Conservation (phyloP, 345 rosid species). For the Mangifera indica region DNA sequence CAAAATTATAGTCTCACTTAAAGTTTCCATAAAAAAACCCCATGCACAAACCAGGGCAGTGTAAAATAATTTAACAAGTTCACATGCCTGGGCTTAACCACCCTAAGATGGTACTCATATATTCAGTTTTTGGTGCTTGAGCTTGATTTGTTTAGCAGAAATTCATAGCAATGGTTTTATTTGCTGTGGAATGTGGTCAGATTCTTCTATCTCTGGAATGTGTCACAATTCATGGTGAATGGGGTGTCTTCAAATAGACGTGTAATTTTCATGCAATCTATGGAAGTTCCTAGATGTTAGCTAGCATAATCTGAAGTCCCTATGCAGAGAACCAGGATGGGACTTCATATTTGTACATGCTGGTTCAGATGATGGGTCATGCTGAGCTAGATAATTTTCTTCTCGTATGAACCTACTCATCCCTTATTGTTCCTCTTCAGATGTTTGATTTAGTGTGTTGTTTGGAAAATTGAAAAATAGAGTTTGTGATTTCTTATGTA, state of each 20-base stretch:
- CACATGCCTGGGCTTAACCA: not conserved
- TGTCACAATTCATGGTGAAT: not conserved
- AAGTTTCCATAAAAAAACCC: not conserved
- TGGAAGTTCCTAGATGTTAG: not conserved
- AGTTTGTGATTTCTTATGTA: not conserved
- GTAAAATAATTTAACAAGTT: not conserved
- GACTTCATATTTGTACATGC: not conserved
- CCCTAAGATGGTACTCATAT: not conserved
- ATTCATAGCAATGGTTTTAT: not conserved
- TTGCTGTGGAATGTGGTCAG: not conserved
- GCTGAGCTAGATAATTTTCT: not conserved
- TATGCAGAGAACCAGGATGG: not conserved
- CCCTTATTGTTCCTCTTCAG: not conserved
- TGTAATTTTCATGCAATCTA: not conserved
- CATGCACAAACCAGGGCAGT: not conserved
- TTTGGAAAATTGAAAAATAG: constrained; percentile 2
- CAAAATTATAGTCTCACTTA: not conserved
- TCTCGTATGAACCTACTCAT: not conserved
- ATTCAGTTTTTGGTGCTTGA: not conserved
- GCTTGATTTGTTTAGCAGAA: not conserved
- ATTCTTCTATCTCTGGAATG: not conserved
- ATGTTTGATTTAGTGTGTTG: not conserved
- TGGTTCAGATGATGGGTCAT: not conserved
- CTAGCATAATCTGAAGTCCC: not conserved
- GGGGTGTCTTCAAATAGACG: not conserved